phyloP scores from a whole-genome alignment of 2,329 filamentous ascomycete species.

The Scytalidium lignicola region DNA sequence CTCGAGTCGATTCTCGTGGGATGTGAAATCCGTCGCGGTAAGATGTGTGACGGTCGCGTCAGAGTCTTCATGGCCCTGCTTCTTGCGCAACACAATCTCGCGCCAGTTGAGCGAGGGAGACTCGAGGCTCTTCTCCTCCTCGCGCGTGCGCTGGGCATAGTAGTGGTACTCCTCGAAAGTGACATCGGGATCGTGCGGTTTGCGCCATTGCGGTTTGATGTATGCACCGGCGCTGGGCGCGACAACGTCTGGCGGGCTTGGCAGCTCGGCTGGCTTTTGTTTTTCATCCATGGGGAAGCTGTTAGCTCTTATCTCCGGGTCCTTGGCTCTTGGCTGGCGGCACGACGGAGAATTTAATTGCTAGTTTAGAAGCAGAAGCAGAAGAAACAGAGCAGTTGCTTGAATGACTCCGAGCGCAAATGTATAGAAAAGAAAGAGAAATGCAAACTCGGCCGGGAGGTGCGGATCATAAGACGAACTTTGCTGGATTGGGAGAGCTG shows the following conservation, averaged over 20 bases:
- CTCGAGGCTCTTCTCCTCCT: conserved; percentile 9
- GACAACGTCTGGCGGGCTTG: not conserved
- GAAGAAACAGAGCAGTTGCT: too few species aligned
- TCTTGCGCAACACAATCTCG: conserved; percentile 7
- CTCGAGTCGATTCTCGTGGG: conserved; percentile 3
- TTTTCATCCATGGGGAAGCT: conserved; percentile 1
- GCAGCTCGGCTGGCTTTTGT: not conserved
- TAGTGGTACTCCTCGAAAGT: conserved; percentile 22
- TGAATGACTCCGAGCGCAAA: too few species aligned
- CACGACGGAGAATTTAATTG: too few species aligned
- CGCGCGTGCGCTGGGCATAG: conserved; percentile 19
- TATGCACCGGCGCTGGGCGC: not conserved
- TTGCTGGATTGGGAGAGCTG: too few species aligned
- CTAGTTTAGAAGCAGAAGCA: too few species aligned
- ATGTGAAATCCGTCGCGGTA: conserved; percentile 4
- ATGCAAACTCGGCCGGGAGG: too few species aligned
- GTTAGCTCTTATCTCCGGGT: too few species aligned
- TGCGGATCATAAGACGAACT: too few species aligned
- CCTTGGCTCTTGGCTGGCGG: too few species aligned
- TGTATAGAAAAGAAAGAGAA: too few species aligned
- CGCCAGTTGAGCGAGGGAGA: conserved; percentile 3
- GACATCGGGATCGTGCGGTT: conserved; percentile 21
- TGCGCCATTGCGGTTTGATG: conserved; percentile 24
- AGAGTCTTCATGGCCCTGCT: conserved; percentile 3
- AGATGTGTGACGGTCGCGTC: conserved; percentile 1